Conservation (phyloP, 2,329 filamentous ascomycete genomes). For the Colletotrichum sp. region DNA sequence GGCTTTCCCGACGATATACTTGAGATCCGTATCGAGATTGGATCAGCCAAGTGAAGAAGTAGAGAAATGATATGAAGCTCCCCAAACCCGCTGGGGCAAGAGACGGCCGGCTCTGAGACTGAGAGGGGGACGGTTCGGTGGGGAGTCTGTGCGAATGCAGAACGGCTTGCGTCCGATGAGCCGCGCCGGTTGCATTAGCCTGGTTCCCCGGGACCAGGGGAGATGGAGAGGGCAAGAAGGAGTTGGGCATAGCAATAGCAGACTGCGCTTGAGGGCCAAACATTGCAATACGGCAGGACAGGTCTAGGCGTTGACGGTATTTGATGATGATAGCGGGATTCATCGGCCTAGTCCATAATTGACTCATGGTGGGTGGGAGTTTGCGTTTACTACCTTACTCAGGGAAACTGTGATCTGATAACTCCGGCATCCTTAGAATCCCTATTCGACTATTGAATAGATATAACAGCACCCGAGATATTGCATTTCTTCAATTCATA, state of each 20-base stretch:
- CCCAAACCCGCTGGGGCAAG: neutral
- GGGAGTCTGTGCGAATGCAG: neutral
- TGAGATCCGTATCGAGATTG: neutral
- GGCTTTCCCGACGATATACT: neutral
- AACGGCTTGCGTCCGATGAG: neutral
- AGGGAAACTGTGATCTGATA: neutral
- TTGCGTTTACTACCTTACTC: neutral
- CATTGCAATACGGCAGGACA: neutral
- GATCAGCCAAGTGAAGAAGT: neutral
- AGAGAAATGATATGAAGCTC: neutral
- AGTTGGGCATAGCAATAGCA: neutral
- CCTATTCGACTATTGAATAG: neutral
- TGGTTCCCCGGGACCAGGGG: neutral
- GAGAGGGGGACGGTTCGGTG: neutral
- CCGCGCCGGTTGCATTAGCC: neutral
- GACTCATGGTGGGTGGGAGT: neutral
- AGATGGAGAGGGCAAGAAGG: neutral
- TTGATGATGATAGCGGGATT: neutral
- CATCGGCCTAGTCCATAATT: neutral
- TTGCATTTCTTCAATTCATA: neutral
- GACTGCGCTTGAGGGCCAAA: neutral
- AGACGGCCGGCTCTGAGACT: neutral
- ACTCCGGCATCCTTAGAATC: neutral
- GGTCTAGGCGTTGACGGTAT: neutral
- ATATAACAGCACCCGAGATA: neutral